Evolutionary conservation across 352 stramenopile species (phyloP).

Genomic region (Phytopythium delawarense): DNA sequence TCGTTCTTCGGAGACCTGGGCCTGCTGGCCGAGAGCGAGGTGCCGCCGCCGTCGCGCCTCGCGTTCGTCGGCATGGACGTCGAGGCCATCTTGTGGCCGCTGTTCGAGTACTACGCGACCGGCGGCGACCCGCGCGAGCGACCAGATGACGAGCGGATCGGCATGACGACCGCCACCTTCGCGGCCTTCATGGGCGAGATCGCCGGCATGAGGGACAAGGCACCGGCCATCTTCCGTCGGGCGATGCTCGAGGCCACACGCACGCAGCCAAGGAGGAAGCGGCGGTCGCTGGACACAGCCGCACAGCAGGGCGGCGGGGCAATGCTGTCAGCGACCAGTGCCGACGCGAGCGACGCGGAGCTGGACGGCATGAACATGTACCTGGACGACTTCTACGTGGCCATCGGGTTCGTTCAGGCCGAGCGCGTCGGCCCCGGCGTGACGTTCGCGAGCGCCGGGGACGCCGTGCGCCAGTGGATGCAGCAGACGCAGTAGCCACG

Average conservation of each 20-base stretch:
- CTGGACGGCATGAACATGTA: slow-evolving; percentile 24
- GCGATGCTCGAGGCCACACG: slow-evolving; percentile 33
- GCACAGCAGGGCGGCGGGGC: background rate
- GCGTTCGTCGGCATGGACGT: slow-evolving; percentile 68
- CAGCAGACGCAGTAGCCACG: slow-evolving; percentile 53
- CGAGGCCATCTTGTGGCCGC: slow-evolving; percentile 67
- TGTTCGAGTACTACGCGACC: slow-evolving; percentile 74
- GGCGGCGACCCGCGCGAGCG: slow-evolving; percentile 3
- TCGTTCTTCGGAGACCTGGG: slow-evolving; percentile 69
- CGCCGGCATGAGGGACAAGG: slow-evolving; percentile 20
- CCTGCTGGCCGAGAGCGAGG: slow-evolving; percentile 40
- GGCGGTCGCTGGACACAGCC: background rate
- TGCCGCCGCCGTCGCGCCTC: slow-evolving; percentile 28
- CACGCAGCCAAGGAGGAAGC: slow-evolving; percentile 8
- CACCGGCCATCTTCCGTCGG: slow-evolving; percentile 41
- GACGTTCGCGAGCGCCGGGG: slow-evolving; percentile 33
- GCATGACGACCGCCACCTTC: slow-evolving; percentile 49
- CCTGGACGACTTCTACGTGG: slow-evolving; percentile 73
- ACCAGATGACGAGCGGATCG: slow-evolving; percentile 28
- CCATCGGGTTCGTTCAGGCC: slow-evolving; percentile 51
- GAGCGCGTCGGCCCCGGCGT: slow-evolving; percentile 25
- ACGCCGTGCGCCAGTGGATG: slow-evolving; percentile 69
- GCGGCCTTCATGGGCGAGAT: slow-evolving; percentile 70
- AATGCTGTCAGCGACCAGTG: background rate
- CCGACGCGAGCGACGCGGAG: slow-evolving; percentile 5